Evolutionary conservation across 73 alveolate genomes (phyloP).

Genomic region (Urostyla sp.): DNA sequence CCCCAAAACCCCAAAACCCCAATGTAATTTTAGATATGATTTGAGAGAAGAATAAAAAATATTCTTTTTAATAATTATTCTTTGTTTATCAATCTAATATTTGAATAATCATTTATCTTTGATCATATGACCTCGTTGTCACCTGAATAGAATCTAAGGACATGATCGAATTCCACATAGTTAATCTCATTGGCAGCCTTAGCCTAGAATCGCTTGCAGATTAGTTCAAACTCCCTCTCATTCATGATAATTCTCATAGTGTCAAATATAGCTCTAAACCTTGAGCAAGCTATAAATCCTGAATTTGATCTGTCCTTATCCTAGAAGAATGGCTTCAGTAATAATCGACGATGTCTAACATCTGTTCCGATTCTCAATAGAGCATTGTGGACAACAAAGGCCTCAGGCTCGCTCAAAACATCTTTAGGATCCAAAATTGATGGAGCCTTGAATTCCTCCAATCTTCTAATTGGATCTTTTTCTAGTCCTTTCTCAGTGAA

Average conservation of each 20-base stretch:
- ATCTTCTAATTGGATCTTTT: conserved; percentile 85
- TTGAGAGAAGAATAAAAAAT: no score
- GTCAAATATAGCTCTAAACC: conserved; percentile 88
- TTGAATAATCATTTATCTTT: not conserved
- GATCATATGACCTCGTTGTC: conserved; percentile 29
- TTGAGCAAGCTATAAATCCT: conserved; percentile 84
- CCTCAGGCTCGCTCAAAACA: conserved; percentile 86
- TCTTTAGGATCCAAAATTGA: conserved; percentile 93
- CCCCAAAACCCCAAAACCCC: no score
- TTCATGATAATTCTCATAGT: conserved; percentile 77
- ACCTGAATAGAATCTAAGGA: conserved; percentile 73
- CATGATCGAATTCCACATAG: conserved; percentile 88
- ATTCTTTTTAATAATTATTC: no score
- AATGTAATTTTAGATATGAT: no score
- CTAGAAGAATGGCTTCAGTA: conserved; percentile 92
- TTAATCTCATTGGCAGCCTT: conserved; percentile 87
- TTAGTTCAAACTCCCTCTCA: conserved; percentile 77
- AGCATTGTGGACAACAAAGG: conserved; percentile 78
- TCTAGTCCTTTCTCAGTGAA: conserved; percentile 92
- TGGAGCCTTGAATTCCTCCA: conserved; percentile 78
- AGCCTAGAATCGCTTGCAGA: conserved; percentile 83
- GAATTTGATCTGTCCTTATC: conserved; percentile 89
- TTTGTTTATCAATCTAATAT: no score
- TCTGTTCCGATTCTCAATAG: conserved; percentile 88
- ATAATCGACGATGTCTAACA: conserved; percentile 80